phyloP scores from a whole-genome alignment of 306 rosid genomes.

The Acacia crassicarpa region DNA sequence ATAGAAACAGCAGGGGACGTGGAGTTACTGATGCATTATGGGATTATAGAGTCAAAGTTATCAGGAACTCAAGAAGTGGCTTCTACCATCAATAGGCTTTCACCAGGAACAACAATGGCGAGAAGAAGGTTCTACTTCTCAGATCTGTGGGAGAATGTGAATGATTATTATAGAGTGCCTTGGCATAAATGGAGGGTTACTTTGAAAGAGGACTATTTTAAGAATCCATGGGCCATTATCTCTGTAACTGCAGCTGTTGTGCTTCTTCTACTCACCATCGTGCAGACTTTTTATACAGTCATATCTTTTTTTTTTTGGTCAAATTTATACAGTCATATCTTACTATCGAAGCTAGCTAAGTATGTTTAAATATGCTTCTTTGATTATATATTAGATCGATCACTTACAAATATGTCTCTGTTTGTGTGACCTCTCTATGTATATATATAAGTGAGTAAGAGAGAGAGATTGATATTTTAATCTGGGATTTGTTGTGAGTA shows the following conservation, averaged over 20 bases:
- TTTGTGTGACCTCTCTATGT: too few species aligned
- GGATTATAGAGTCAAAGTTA: conserved; percentile 27
- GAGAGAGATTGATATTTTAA: too few species aligned
- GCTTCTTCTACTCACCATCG: not conserved
- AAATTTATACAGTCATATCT: not conserved
- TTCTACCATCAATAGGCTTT: conserved; percentile 22
- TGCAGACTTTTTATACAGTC: not conserved
- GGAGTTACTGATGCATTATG: conserved; percentile 29
- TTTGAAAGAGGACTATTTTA: not conserved
- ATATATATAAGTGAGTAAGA: too few species aligned
- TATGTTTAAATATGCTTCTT: not conserved
- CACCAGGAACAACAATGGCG: not conserved
- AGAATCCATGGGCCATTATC: not conserved
- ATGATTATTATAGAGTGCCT: not conserved
- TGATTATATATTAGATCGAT: not conserved
- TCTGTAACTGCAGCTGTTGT: not conserved
- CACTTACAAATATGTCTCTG: not conserved
- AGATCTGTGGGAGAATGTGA: not conserved
- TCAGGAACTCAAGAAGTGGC: conserved; percentile 1
- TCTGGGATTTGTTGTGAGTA: not conserved
- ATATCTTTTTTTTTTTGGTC: too few species aligned
- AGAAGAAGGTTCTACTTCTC: not conserved
- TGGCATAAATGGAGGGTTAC: conserved; percentile 3
- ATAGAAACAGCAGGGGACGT: conserved; percentile 24
- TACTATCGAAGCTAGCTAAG: not conserved